These are phyloP conservation scores for Monosporascus sp. DNA, from an alignment of 2,329 filamentous ascomycete species.

Conservation along the genomic window DNA sequence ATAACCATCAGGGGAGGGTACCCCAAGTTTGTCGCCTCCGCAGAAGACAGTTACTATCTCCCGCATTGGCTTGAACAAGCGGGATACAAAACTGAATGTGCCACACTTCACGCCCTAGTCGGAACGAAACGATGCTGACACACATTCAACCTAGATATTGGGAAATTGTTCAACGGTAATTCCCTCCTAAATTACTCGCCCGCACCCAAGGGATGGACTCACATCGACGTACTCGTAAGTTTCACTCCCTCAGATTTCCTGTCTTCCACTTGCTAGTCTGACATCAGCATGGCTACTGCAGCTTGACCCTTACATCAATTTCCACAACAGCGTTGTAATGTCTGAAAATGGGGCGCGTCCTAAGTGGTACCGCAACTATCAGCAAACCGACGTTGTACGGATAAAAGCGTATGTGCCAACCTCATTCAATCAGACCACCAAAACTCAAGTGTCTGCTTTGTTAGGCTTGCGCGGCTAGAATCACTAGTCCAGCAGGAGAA, in stretches of 20 bases:
- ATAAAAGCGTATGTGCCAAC: conserved; percentile 15
- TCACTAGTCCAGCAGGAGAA: conserved; percentile 10
- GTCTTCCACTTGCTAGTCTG: background rate
- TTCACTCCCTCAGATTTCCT: background rate
- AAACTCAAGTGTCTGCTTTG: conserved; percentile 1
- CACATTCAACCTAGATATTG: conserved; percentile 23
- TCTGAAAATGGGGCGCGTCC: conserved; percentile 18
- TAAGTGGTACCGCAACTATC: conserved; percentile 16
- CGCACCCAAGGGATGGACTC: conserved; percentile 22
- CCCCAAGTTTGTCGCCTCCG: conserved; percentile 37
- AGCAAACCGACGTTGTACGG: conserved; percentile 20
- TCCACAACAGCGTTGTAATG: conserved; percentile 21
- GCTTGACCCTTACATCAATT: conserved; percentile 24
- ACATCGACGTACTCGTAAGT: conserved; percentile 15
- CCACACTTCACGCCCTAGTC: background rate
- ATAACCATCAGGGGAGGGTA: conserved; percentile 26
- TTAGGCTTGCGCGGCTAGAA: background rate
- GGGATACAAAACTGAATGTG: conserved; percentile 40
- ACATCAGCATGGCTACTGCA: too few relatives aligned
- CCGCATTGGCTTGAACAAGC: conserved; percentile 39
- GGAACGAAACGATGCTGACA: too few relatives aligned
- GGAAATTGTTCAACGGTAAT: conserved; percentile 42
- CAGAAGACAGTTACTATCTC: conserved; percentile 38
- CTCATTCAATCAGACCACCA: background rate
- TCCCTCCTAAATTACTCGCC: conserved; percentile 35